Conservation (phyloP, 2,329 filamentous ascomycete species). For the Talaromyces amestolkiae region DNA sequence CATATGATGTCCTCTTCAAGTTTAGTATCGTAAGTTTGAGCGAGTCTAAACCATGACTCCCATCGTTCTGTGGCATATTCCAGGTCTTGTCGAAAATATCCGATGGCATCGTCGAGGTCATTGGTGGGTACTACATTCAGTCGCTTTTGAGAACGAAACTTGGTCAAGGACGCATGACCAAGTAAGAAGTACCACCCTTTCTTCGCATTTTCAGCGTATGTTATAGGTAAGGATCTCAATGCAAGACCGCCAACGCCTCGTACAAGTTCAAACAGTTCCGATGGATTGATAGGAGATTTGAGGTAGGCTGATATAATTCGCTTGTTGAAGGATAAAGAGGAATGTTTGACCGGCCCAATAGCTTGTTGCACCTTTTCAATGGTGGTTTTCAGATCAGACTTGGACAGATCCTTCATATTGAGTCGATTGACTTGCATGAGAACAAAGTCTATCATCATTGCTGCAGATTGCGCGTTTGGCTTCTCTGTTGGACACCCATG, state of each 20-base stretch:
- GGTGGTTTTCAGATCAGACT: constrained; percentile 82
- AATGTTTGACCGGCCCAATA: constrained; percentile 72
- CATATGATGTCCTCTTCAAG: constrained; percentile 83
- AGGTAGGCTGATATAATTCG: constrained; percentile 78
- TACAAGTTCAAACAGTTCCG: constrained; percentile 75
- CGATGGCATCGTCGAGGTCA: constrained; percentile 77
- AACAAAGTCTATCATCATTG: constrained; percentile 79
- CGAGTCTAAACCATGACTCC: constrained; percentile 88
- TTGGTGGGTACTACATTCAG: constrained; percentile 76
- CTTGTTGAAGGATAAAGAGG: constrained; percentile 81
- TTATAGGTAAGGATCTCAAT: constrained; percentile 66
- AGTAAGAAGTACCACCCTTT: constrained; percentile 91
- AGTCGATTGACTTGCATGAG: constrained; percentile 77
- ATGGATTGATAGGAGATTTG: constrained; percentile 77
- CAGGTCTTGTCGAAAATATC: constrained; percentile 75
- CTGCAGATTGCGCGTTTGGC: constrained; percentile 75
- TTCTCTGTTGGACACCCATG: constrained; percentile 76
- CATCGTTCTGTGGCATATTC: constrained; percentile 79
- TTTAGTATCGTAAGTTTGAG: constrained; percentile 83
- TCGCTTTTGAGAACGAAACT: constrained; percentile 76
- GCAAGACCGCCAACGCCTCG: constrained; percentile 74
- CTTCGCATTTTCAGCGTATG: constrained; percentile 67
- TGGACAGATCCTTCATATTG: constrained; percentile 85
- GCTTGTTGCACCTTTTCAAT: constrained; percentile 92
- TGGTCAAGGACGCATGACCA: constrained; percentile 82